phyloP scores from a whole-genome alignment of 768 basidiomycete species.

The Lactarius hatsudake region DNA sequence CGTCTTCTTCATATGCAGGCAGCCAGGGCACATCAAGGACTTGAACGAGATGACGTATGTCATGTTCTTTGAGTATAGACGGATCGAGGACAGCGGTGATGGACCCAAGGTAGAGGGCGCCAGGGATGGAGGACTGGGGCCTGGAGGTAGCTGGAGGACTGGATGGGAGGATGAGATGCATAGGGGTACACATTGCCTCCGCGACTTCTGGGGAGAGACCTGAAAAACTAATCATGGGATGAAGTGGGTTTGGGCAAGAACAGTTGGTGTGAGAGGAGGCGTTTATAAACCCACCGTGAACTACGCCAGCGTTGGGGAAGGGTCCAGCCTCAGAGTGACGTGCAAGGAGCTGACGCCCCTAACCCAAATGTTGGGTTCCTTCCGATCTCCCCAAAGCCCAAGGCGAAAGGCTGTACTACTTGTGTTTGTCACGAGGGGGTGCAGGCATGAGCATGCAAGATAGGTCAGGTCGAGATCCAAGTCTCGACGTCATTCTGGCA shows the following conservation, averaged over 20 bases:
- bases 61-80: conserved; percentile 47
- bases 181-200: conserved; percentile 83
- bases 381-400: too few relatives aligned
- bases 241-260: conserved; percentile 10
- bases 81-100: conserved; percentile 57
- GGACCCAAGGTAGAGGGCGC: conserved; percentile 69
- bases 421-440: neutral
- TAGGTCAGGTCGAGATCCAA: neutral
- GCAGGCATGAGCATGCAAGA: neutral
- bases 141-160: conserved; percentile 30
- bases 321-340: conserved; percentile 24
- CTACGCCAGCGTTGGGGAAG: neutral
- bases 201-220: conserved; percentile 69
- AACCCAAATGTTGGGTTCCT: conserved; percentile 16
- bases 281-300: conserved; percentile 21
- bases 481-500: neutral
- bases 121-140: conserved; percentile 33
- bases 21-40: conserved; percentile 66
- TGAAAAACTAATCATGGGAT: conserved; percentile 74
- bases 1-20: conserved; percentile 38
- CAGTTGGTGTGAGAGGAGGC: neutral
- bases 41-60: conserved; percentile 60
- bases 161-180: conserved; percentile 64
- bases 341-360: conserved; percentile 10
- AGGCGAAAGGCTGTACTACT: neutral